phyloP scores from a whole-genome alignment of 164 flowering plant genomes.

The Liriodendron chinense region DNA sequence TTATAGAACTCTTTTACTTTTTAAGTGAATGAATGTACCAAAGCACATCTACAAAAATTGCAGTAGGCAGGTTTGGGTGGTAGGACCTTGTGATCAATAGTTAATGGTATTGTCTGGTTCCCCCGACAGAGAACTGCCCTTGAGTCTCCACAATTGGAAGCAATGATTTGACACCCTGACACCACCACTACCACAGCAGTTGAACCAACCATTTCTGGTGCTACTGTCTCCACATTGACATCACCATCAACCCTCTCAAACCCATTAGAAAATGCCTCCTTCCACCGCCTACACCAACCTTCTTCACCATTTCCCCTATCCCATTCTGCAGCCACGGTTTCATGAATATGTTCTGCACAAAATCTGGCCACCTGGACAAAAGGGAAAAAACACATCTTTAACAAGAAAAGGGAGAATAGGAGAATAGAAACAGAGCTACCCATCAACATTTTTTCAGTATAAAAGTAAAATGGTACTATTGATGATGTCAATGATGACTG shows the following conservation, averaged over 20 bases:
- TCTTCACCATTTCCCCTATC: constrained; percentile 28
- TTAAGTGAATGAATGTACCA: neutral
- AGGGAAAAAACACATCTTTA: neutral
- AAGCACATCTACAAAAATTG: neutral
- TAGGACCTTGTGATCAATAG: constrained; percentile 72
- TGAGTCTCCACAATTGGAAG: constrained; percentile 78
- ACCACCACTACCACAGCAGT: constrained; percentile 62
- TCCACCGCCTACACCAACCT: constrained; percentile 64
- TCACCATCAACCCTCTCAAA: constrained; percentile 54
- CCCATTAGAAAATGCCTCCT: constrained; percentile 38
- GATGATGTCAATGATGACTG: no score
- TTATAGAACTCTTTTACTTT: neutral
- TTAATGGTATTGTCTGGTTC: constrained; percentile 46
- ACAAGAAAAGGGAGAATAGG: neutral
- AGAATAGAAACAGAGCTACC: neutral
- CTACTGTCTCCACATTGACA: constrained; percentile 28
- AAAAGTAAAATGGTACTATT: no score
- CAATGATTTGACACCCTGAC: constrained; percentile 68
- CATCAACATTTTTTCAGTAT: neutral
- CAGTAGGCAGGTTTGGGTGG: neutral
- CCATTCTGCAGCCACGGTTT: constrained; percentile 57
- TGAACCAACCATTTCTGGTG: constrained; percentile 69
- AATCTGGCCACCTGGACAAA: constrained; percentile 54
- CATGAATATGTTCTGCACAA: constrained; percentile 58
- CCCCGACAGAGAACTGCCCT: constrained; percentile 70